Conservation (phyloP, 345 rosid genomes). For the Moricandia arvensis region DNA sequence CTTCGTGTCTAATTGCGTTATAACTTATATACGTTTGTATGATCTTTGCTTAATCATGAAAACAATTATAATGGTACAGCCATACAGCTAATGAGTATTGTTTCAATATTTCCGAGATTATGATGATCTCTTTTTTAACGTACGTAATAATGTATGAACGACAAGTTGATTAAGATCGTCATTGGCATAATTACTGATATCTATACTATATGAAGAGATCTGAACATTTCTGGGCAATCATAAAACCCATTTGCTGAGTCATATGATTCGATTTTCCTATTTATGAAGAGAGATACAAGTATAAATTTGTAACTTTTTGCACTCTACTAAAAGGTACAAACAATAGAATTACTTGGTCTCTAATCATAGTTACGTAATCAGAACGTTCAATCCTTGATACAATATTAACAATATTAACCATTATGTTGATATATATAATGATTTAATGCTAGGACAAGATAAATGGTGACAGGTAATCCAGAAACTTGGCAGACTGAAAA, state of each 20-base stretch:
- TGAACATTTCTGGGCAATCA: conserved; percentile 11
- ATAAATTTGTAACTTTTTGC: neutral
- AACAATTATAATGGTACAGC: neutral
- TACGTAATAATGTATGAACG: neutral
- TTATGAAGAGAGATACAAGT: neutral
- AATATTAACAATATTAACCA: neutral
- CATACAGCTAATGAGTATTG: neutral
- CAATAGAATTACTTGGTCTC: neutral
- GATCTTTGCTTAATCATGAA: neutral
- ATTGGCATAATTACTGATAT: neutral
- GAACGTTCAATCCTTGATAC: neutral
- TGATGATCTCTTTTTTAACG: neutral
- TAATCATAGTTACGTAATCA: neutral
- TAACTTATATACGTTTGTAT: neutral
- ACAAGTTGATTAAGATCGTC: neutral
- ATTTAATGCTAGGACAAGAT: neutral
- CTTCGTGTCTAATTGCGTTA: neutral
- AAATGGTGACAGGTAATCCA: neutral
- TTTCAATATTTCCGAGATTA: neutral
- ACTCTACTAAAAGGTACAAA: neutral
- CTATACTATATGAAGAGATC: conserved; percentile 5
- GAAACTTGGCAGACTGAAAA: conserved; percentile 11
- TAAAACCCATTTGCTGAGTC: conserved; percentile 20
- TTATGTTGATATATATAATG: neutral
- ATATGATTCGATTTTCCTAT: conserved; percentile 15